Evolutionary conservation across 495 filamentous ascomycete species (phyloP).

Genomic region (Umbilicaria muhlenbergii): DNA sequence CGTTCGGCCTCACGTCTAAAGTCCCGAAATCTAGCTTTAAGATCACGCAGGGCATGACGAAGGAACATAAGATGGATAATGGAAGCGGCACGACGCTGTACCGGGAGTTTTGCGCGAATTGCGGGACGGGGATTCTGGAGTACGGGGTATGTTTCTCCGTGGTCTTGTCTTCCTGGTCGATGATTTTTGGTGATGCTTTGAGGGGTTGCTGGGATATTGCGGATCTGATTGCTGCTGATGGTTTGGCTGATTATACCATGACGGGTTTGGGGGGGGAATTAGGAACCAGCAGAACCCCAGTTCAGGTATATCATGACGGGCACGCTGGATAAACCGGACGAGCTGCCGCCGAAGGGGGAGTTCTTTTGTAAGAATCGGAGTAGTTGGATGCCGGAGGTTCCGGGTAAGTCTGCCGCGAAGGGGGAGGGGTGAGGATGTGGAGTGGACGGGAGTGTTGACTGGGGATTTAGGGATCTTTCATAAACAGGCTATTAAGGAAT

Average conservation of each 20-base stretch:
- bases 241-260: background rate
- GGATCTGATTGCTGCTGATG: no score
- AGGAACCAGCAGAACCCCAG: conserved; percentile 15
- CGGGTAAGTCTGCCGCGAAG: conserved; percentile 12
- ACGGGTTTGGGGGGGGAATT: background rate
- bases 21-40: conserved; percentile 31
- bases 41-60: conserved; percentile 20
- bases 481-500: conserved; percentile 43
- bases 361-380: conserved; percentile 46
- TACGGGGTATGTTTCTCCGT: conserved; percentile 36
- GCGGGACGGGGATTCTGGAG: conserved; percentile 47
- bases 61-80: conserved; percentile 38
- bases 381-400: conserved; percentile 49
- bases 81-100: conserved; percentile 35
- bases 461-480: conserved; percentile 29
- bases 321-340: conserved; percentile 44
- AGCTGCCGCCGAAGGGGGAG: conserved; percentile 49
- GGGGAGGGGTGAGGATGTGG: conserved; percentile 15
- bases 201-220: no score
- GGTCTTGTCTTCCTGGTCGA: background rate
- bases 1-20: conserved; percentile 47
- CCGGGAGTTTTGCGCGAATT: conserved; percentile 48
- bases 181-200: no score
- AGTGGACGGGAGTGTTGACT: background rate
- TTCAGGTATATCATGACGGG: conserved; percentile 51